Percentiles rank a stretch among this genome's conserved stretches.
Evolutionary conservation across 169 alveolate species (phyloP).

Genomic region (Miamiensis avidus): DNA sequence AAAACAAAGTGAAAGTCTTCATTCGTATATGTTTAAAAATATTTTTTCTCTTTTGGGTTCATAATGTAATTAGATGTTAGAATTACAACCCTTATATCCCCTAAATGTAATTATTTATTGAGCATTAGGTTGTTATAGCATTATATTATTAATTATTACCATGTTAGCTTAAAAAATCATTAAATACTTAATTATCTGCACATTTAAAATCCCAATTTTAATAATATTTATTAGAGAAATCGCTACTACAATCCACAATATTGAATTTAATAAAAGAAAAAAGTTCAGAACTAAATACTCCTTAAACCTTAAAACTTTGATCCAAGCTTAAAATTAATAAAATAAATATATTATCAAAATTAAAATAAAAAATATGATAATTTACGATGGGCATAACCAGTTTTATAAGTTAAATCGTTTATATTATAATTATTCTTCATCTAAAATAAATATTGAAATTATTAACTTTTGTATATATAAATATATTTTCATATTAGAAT

Average conservation of each 20-base stretch:
- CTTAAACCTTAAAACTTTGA: background rate
- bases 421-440: no score
- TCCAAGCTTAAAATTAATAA: background rate
- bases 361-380: no score
- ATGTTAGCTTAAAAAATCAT: no score
- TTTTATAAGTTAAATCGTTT: no score
- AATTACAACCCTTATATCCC: background rate
- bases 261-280: no score
- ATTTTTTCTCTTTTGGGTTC: background rate
- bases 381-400: background rate
- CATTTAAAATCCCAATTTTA: background rate
- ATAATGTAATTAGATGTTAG: background rate
- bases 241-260: background rate
- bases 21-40: no score
- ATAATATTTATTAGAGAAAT: no score
- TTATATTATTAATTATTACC: background rate
- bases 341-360: no score
- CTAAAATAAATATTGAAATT: no score
- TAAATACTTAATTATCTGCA: background rate
- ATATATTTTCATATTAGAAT: no score
- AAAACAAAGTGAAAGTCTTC: background rate
- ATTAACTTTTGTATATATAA: no score
- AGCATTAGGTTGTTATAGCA: background rate
- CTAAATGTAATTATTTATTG: background rate
- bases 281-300: background rate